phyloP scores from a whole-genome alignment of 2,329 filamentous ascomycete species.

The Xylariaceae sp. region DNA sequence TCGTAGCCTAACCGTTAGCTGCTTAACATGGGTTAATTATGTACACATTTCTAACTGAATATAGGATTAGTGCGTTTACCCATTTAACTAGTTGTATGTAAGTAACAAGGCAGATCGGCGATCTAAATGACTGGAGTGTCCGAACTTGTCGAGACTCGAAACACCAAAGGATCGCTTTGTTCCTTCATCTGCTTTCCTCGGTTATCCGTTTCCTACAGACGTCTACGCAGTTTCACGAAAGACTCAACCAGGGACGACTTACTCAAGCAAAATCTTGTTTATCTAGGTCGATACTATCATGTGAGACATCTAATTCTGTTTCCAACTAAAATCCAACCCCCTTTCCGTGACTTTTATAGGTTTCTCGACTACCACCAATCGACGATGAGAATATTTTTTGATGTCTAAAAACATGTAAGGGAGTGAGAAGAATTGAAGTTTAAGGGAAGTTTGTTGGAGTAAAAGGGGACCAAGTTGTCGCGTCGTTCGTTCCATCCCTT shows the following conservation, averaged over 20 bases:
- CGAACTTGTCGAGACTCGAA: background rate
- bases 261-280: too few relatives aligned
- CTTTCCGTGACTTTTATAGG: too few relatives aligned
- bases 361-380: too few relatives aligned
- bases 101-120: background rate
- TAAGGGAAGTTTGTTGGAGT: background rate
- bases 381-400: too few relatives aligned
- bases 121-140: background rate
- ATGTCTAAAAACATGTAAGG: background rate
- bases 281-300: too few relatives aligned
- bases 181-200: too few relatives aligned
- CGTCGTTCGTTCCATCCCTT: background rate
- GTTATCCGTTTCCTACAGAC: too few relatives aligned
- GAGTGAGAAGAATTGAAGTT: constrained; percentile 15
- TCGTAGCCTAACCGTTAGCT: background rate
- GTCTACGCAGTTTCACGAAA: too few relatives aligned
- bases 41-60: background rate
- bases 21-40: background rate
- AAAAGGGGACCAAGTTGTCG: background rate
- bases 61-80: background rate
- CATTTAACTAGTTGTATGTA: background rate
- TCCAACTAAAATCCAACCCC: too few relatives aligned
- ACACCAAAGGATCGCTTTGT: too few relatives aligned
- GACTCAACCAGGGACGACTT: too few relatives aligned
- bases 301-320: too few relatives aligned